phyloP scores from a whole-genome alignment of 495 filamentous ascomycete species.

The Podospora didyma region DNA sequence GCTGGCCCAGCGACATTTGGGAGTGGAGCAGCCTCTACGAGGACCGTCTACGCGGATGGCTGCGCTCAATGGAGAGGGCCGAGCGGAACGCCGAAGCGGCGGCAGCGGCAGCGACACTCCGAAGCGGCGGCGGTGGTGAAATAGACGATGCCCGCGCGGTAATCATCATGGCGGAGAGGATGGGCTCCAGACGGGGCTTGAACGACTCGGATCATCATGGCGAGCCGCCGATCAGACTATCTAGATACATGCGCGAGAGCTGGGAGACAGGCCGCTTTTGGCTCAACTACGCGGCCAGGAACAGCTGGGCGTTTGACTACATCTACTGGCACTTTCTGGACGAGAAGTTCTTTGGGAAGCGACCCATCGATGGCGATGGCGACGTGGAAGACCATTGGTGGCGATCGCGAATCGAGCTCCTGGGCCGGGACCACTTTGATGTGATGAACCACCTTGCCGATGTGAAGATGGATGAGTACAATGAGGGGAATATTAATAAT shows the following conservation, averaged over 20 bases:
- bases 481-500: too few species aligned
- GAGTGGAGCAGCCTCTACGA: constrained; percentile 24
- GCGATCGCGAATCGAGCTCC: too few species aligned
- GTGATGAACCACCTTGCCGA: too few species aligned
- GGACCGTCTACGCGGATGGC: constrained; percentile 15
- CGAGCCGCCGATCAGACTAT: neutral
- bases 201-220: neutral
- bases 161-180: neutral
- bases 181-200: constrained; percentile 10
- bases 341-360: constrained; percentile 18
- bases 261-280: constrained; percentile 28
- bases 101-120: too few species aligned
- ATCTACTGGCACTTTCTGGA: constrained; percentile 26
- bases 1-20: constrained; percentile 25
- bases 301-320: constrained; percentile 30
- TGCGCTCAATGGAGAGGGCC: neutral
- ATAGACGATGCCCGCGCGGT: too few species aligned
- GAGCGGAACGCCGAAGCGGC: neutral
- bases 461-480: too few species aligned
- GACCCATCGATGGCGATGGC: neutral
- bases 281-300: constrained; percentile 28
- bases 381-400: neutral
- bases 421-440: too few species aligned
- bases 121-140: too few species aligned
- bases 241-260: constrained; percentile 18